These are phyloP conservation scores for Camelina laxa DNA, from an alignment of 345 rosid genomes.

Conservation along the genomic window DNA sequence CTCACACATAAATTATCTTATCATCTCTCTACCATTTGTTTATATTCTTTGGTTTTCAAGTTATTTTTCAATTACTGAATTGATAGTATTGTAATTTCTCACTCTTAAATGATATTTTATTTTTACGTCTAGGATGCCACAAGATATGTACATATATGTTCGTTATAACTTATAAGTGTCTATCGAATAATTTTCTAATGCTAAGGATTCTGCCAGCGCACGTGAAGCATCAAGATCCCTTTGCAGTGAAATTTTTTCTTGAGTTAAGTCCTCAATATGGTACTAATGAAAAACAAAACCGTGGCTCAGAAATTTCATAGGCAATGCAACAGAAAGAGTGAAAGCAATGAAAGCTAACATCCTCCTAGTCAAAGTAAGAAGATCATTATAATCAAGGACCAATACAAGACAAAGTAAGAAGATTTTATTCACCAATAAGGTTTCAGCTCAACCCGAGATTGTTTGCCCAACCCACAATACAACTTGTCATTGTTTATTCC, in stretches of 20 bases:
- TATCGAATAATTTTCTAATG: conserved; percentile 91
- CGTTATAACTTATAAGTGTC: conserved; percentile 89
- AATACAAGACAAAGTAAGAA: too few relatives aligned
- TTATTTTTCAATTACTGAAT: too few relatives aligned
- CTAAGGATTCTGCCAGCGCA: conserved; percentile 88
- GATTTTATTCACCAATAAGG: too few relatives aligned
- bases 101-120: too few relatives aligned
- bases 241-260: conserved; percentile 91
- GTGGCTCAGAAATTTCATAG: conserved; percentile 23
- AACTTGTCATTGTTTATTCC: too few relatives aligned
- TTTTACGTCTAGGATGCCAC: too few relatives aligned
- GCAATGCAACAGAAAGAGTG: neutral
- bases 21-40: too few relatives aligned
- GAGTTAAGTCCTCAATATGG: conserved; percentile 99
- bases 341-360: conserved; percentile 18
- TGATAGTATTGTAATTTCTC: too few relatives aligned
- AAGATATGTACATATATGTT: conserved; percentile 59
- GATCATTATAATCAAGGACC: neutral
- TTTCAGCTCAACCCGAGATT: too few relatives aligned
- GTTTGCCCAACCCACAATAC: too few relatives aligned
- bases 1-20: too few relatives aligned
- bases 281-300: conserved; percentile 46
- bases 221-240: conserved; percentile 97
- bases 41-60: too few relatives aligned
- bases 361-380: neutral